A percentile compares a stretch with the other conserved stretches of the same genome.
Conservation (phyloP, 139 green algal species). For the Dunaliella sp. region DNA sequence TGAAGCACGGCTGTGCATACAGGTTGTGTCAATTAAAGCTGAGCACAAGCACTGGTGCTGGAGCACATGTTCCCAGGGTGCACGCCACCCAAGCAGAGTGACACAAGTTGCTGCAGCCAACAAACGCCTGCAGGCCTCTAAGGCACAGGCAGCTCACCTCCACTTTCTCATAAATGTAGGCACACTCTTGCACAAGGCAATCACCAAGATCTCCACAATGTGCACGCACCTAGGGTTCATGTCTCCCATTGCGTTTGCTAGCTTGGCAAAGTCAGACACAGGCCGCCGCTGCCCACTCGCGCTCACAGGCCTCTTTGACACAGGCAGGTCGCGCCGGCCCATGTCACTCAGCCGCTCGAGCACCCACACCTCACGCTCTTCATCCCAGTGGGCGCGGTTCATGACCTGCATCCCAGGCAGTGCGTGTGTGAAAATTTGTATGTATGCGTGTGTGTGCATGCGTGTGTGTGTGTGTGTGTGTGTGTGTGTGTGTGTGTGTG, state of each 20-base stretch:
- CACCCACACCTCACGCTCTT: constrained; percentile 67
- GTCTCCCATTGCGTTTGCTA: constrained; percentile 60
- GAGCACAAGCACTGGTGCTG: too few species aligned
- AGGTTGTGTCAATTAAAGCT: too few species aligned
- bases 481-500: not conserved
- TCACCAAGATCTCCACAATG: too few species aligned
- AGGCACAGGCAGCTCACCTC: too few species aligned
- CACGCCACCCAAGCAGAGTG: too few species aligned
- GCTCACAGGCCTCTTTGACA: constrained; percentile 30
- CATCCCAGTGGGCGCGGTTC: constrained; percentile 66
- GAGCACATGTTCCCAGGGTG: too few species aligned
- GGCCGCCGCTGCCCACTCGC: constrained; percentile 42
- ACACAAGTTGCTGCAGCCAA: too few species aligned
- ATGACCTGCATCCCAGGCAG: too few species aligned
- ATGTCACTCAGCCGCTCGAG: constrained; percentile 53
- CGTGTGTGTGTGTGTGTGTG: not conserved
- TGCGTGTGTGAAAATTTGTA: not conserved
- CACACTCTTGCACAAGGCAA: too few species aligned
- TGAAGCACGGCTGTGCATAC: too few species aligned
- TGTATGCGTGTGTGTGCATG: not conserved
- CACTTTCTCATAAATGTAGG: too few species aligned
- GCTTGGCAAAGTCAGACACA: constrained; percentile 57
- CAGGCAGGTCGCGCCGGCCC: constrained; percentile 29
- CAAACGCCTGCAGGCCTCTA: too few species aligned
- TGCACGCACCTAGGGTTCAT: constrained; percentile 70